Base-by-base conservation (phyloP, 345 rosid genomes). In the Gossypium anomalum region DNA sequence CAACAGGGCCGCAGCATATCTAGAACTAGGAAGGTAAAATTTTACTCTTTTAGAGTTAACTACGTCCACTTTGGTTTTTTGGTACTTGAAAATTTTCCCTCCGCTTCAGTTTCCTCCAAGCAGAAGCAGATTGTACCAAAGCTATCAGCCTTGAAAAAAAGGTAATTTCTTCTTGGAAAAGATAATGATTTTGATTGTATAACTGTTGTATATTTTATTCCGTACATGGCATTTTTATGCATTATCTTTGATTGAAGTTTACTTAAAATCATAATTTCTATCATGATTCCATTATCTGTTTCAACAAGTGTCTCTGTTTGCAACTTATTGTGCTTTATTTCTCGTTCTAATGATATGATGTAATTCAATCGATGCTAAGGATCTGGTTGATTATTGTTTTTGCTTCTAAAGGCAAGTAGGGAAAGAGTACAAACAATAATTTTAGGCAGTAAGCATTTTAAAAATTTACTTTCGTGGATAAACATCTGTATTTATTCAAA, bases 1-100 rank as follows among this genome's bases (percentile, higher is more conserved):
- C 75, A 96, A 96, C 85, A 88, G 99, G 86, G 97, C 98, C 75
- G 99, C 99, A 70, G 98, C 98, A 44, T 89, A 90, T 85, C 97
- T 96, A 72, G 98, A 84, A 80, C 38, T 85, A 10, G 81, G 89
- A 67, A 89, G 97, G 99, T 96, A 82, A 66, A 55, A 38, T 68
- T 65, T 1, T 70, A 22, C 53, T 74, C 77, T 58, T 34, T 38
- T 71, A 11, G 59, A 25, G 60, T 64, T 53, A 5, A 70, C 45
- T 64, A 0, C 55, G 55, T 61, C 49, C 1, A 12, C 49, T 60
- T 49, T 55, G 66, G 20, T 15, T 72, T 52, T 74, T 29, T 59
- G 55, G 52, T n/a, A 12, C 70, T 65, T 85, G 51, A 73, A 19
- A 14, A 25, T 76, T 67, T 63, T 51, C 41, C 7, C 41, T n/a